Evolutionary conservation across 2,329 filamentous ascomycete genomes (phyloP), one percentile per base, ranked within the genome.

Genomic region (Sporothrix inflata): DNA sequence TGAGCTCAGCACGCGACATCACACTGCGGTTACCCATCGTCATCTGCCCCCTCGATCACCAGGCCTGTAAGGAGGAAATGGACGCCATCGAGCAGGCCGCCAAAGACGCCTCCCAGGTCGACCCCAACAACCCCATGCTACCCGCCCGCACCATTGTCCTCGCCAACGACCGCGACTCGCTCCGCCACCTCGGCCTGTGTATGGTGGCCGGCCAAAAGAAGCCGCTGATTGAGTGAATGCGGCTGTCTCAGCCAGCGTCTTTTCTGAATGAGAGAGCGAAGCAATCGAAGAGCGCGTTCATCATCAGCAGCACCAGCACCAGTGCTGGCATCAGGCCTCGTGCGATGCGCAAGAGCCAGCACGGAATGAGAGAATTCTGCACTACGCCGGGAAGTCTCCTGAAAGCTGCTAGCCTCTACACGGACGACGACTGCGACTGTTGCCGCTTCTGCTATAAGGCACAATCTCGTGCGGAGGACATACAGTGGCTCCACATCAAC

Each of bases 11-110:
- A 30, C 90, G 92, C 81, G 95, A 99, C 80, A 97, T 99, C 71
- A 86, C 90, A 40, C 86, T 98, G 57, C 90, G 95, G 70, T 93
- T 98, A 81, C 94, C 94, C 5, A 98, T 99, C 72, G 94, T 98
- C 45, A 96, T 98, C 69, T 98, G 95, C 78, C 95, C 96, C 0
- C 89, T 98, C 74, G 96, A 99, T 79, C 94, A 98, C 78, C 93
- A 97, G 76, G 93, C 92, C 19, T 99, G 96, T 83, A 98, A 97
- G 81, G 94, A 98, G 79, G 96, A 98, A 83, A 98, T 99, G 94
- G 94, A 97, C 78, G 94, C 94, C 49, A 98, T 99, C 75, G 94
- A 98, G 79, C 94, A 97, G 82, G 93, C 96, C 0, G 96, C 96
- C 57, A 95, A 94, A 81, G 95, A 98, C 77, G 95, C 96, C 1